Evolutionary conservation across 306 rosid species (phyloP).

Genomic region (Sesbania bispinosa): DNA sequence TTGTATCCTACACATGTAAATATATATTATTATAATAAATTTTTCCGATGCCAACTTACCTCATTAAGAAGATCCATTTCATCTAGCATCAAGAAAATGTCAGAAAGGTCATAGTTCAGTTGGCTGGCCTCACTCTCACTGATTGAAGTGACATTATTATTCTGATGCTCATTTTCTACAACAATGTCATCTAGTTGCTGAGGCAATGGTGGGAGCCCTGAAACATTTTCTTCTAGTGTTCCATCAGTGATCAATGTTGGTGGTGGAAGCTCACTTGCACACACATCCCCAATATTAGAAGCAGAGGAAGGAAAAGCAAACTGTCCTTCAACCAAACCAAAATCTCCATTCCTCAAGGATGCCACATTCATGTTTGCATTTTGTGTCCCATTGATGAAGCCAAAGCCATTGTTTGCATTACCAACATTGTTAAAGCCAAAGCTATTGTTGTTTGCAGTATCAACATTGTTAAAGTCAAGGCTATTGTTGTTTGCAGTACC

Average conservation of each 20-base stretch:
- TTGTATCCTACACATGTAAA: not conserved
- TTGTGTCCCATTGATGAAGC: not conserved
- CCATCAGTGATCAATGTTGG: not conserved
- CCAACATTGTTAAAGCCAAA: not conserved
- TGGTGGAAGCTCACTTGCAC: not conserved
- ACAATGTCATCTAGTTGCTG: constrained; percentile 3
- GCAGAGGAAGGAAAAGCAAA: not conserved
- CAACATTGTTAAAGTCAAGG: no score
- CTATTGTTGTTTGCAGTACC: no score
- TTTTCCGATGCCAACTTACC: not conserved
- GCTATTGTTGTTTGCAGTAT: not conserved
- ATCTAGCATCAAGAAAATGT: not conserved
- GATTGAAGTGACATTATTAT: not conserved
- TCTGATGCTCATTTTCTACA: not conserved
- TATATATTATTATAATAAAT: not conserved
- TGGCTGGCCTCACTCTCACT: not conserved
- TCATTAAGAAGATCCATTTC: not conserved
- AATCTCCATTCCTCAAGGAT: not conserved
- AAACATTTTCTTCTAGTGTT: not conserved
- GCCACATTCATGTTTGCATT: not conserved
- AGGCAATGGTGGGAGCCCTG: not conserved
- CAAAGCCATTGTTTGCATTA: not conserved
- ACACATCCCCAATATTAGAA: not conserved
- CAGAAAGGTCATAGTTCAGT: not conserved
- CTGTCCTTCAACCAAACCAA: constrained; percentile 6